Evolutionary conservation across 257 asterid species (phyloP), one percentile per base, ranked within the genome.

Genomic region (Solanum sitiens): DNA sequence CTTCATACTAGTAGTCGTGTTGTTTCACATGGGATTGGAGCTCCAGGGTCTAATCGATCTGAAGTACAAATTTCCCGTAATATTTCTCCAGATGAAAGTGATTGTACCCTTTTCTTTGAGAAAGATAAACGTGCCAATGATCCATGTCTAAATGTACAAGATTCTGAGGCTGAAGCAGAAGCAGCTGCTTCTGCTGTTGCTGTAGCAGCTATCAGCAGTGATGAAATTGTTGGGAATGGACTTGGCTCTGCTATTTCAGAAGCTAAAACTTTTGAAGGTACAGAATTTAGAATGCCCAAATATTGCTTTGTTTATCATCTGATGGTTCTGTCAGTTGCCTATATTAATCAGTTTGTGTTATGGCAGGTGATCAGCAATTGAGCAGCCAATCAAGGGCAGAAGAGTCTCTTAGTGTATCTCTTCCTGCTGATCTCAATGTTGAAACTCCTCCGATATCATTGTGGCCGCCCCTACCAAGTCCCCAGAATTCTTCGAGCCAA

Each of bases 151-250:
- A 93, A 90, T 87, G 83, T 94, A 70, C 95, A 92, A 90, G 98
- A 95, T 90, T 90, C 89, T 82, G 98, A 95, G 88, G 94, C 98
- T 87, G 98, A 94, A 93, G 98, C 98, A 74, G 98, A 95, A 92
- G 98, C 99, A 44, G 98, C 96, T 90, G 98, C 99, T 86, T 93
- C 98, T 73, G 98, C 98, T 88, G 95, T 93, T 86, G 98, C 98
- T 91, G 99, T 93, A 87, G 98, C 99, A 32, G 98, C 98, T 90
- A 96, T 96, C 86, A 93, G 95, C 89, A 92, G 90, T 83, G 98
- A 97, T 82, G 99, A 96, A 87, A 89, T 91, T 65, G 95, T 91
- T 65, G 92, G 91, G 89, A 92, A 89, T 87, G 92, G 92, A 85
- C 83, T 93, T 74, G 92, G 93, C 53, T 90, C 97, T 40, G 95